Conservation (phyloP, 2,329 filamentous ascomycete genomes). For the Talaromyces sp. region DNA sequence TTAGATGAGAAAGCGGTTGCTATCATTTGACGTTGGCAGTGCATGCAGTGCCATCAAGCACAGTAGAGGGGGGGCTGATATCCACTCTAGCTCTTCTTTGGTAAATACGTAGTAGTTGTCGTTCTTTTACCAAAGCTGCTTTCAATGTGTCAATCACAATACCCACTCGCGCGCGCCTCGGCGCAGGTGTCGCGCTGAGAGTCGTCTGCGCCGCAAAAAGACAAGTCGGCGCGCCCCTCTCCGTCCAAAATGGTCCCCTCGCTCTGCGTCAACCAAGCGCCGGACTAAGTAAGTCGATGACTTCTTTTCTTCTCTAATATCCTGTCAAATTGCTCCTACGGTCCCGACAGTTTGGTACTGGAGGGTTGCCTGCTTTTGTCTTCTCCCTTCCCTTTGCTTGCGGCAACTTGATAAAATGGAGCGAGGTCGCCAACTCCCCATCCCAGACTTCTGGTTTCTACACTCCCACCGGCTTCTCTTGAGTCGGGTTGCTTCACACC, state of each 20-base stretch:
- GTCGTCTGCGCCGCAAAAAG: conserved; percentile 11
- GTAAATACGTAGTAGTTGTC: background rate
- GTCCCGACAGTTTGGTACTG: conserved; percentile 13
- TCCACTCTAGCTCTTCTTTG: background rate
- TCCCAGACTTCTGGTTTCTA: background rate
- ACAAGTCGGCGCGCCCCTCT: conserved; percentile 2
- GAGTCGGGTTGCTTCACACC: background rate
- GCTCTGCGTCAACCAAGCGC: conserved; percentile 6
- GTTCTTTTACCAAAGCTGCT: background rate
- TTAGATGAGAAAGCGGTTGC: background rate
- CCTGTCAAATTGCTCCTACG: conserved; percentile 7
- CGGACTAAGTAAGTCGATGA: conserved; percentile 6
- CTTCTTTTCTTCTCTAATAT: conserved; percentile 10
- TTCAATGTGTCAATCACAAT: background rate
- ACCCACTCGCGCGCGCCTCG: background rate
- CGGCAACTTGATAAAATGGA: background rate
- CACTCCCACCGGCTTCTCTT: background rate
- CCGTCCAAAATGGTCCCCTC: background rate
- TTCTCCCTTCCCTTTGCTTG: background rate
- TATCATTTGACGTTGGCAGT: background rate
- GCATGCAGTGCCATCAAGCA: background rate
- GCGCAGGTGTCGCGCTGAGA: background rate
- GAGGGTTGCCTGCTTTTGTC: conserved; percentile 8
- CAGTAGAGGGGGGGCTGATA: background rate
- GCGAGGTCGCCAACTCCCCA: background rate